Evolutionary conservation across 805 yeast species (phyloP), one percentile per base, ranked within the genome.

Genomic region (Candida incommunis): DNA sequence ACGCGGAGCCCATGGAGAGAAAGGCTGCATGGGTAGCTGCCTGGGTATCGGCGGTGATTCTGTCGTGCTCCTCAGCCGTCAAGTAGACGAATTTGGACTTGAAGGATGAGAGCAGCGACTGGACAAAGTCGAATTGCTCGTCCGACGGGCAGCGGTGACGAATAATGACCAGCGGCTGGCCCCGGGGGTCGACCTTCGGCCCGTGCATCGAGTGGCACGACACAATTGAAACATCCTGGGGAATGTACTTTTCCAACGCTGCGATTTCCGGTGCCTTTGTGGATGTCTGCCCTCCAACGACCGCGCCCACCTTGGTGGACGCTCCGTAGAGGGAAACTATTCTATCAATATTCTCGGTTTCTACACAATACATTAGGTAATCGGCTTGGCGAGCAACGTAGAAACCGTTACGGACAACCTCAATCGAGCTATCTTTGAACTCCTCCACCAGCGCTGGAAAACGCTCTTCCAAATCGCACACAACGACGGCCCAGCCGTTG

Each of bases 11-110:
- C 98, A 92, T 92, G 46, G 94, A 80, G 48, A 92, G 67, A 57
- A 92, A 92, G 0, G 96, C 97, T 11, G 96, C 96, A 60, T 92
- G 98, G 0, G 98, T 92, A 16, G 90, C 95, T 0, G 97, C 97
- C 62, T 92, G 98, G 1, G 97, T 92, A 60, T 92, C 98, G 0
- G 98, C 98, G 0, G 98, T 90, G 50, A 92, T 90, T 54, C 74
- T 76, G 61, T 92, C 98, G 60, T 92, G 98, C 58, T 88, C 88
- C 44, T 75, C 71, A n/a, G 92, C 95, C 0, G 85, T 70, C 25
- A 92, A 68, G 45, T 77, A 71, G 22, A 87, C 96, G 27, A 74
- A 69, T 50, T 81, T 82, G 11, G 96, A 85, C 24, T 82, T 68
- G 43, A 92, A 70, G 58, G 95, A 84, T 3, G 80, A 65, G 48